Base-by-base conservation (phyloP, 352 stramenopile genomes). In the Ophiocytium majus region DNA sequence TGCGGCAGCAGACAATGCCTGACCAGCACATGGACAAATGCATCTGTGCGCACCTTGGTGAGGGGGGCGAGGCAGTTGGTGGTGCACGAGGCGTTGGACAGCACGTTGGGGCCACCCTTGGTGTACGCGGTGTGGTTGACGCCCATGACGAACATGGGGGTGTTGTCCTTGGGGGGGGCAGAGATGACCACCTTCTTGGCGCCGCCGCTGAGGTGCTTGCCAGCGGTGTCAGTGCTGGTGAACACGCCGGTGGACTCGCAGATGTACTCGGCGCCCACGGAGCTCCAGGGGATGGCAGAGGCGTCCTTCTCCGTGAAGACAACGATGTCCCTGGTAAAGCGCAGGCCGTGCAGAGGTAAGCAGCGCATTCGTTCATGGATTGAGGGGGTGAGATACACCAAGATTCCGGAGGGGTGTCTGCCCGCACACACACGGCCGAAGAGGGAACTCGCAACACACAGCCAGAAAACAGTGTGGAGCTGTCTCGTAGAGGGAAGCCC, bases 61-160 rank as follows among this genome's bases (percentile, higher is more conserved):
- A 99, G 93, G 79, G 97, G 96, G 66, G 97, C 97, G 90, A 99
- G 93, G 91, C 97, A 98, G 94, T 99, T 99, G 90, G 97, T 99
- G 89, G 97, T 99, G 93, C 97, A 99, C 78, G 95, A 98, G 74
- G 97, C 97, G 91, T 98, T 99, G 85, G 96, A 99, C 86, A 99
- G 95, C 83, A 99, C 94, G 92, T 98, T 88, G 92, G 98, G 97
- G 88, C 93, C 93, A 86, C 91, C 91, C 89, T 91, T 93, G 81
- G 90, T 91, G 91, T 98, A 98, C 79, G 94, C 91, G 28, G 92
- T 91, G 83, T 96, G 90, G 92, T 98, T 98, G 33, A 98, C 95
- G 81, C 95, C 95, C 92, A 98, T 97, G 34, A 98, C 95, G 88
- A 97, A 98, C 95, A 98, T 98, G 83, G 95, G 95, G 50, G 94